Percentiles rank a stretch among this genome's conserved stretches.
These are phyloP conservation scores for Lactarius hengduanensis DNA, from an alignment of 768 basidiomycete genomes.

Conservation along the genomic window DNA sequence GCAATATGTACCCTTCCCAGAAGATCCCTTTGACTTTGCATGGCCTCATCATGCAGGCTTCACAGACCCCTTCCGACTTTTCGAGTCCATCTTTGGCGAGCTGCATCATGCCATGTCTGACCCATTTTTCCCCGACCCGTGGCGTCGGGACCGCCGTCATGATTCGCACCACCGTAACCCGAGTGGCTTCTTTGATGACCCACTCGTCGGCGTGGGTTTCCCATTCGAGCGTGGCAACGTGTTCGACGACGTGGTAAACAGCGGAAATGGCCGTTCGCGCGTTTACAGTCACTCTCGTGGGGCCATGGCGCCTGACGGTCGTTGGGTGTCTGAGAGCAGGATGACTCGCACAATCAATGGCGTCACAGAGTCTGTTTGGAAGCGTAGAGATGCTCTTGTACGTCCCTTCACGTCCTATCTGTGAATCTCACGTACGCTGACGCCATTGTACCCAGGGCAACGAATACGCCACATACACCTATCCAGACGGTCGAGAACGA, in stretches of 20 bases:
- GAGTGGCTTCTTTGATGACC: slow-evolving; percentile 22
- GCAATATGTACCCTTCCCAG: slow-evolving; percentile 7
- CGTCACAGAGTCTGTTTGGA: slow-evolving; percentile 57
- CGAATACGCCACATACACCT: slow-evolving; percentile 64
- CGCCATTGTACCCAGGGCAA: slow-evolving; percentile 53
- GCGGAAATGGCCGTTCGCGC: slow-evolving; percentile 15
- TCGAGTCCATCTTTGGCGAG: slow-evolving; percentile 63
- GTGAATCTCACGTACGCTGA: slow-evolving; percentile 19
- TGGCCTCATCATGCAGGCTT: slow-evolving; percentile 50
- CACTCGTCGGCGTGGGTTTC: slow-evolving; percentile 9
- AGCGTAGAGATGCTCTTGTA: slow-evolving; percentile 58
- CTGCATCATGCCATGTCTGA: slow-evolving; percentile 32
- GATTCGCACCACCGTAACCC: slow-evolving; percentile 5
- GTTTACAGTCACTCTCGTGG: slow-evolving; percentile 35
- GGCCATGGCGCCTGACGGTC: slow-evolving; percentile 40
- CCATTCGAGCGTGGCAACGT: slow-evolving; percentile 19
- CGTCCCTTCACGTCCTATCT: slow-evolving; percentile 31
- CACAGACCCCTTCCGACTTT: slow-evolving; percentile 74
- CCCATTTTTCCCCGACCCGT: slow-evolving; percentile 38
- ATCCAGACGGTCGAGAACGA: slow-evolving; percentile 64
- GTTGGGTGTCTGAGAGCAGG: slow-evolving; percentile 51
- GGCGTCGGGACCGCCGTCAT: slow-evolving; percentile 11
- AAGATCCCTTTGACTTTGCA: slow-evolving; percentile 33
- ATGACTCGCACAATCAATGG: slow-evolving; percentile 63
- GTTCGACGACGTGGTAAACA: slow-evolving; percentile 25